Conservation (phyloP, 805 yeast species). For the Metschnikowia drakensbergensis region DNA sequence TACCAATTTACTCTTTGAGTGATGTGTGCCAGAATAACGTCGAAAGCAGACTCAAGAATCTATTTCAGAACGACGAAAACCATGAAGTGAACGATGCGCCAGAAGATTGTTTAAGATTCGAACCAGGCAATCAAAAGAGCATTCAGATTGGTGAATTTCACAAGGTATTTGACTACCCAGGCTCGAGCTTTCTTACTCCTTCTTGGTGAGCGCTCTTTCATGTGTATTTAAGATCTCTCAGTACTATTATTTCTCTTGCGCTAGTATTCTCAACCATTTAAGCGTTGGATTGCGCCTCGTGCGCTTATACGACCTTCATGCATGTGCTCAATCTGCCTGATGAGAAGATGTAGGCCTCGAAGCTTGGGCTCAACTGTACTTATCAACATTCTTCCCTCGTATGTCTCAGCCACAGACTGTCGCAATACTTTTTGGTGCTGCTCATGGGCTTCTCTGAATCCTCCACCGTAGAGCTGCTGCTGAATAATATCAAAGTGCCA, state of each 20-base stretch:
- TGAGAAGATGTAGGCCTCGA: neutral
- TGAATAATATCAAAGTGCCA: slow-evolving; percentile 8
- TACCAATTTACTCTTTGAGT: slow-evolving; percentile 1
- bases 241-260: too few species aligned
- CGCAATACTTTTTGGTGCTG: neutral
- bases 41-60: neutral
- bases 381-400: neutral
- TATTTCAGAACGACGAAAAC: neutral
- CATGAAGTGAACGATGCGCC: neutral
- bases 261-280: neutral
- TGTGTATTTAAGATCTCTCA: too few species aligned
- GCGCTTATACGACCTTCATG: neutral
- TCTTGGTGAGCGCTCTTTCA: neutral
- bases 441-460: neutral
- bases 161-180: neutral
- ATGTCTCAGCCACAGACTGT: neutral
- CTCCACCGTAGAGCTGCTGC: neutral
- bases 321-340: slow-evolving; percentile 1
- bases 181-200: neutral
- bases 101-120: neutral
- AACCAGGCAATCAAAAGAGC: neutral
- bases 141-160: neutral
- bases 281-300: neutral
- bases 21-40: neutral
- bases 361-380: neutral